phyloP scores from a whole-genome alignment of 1,284 basidiomycete species.

The Tylopilus orsonianus region DNA sequence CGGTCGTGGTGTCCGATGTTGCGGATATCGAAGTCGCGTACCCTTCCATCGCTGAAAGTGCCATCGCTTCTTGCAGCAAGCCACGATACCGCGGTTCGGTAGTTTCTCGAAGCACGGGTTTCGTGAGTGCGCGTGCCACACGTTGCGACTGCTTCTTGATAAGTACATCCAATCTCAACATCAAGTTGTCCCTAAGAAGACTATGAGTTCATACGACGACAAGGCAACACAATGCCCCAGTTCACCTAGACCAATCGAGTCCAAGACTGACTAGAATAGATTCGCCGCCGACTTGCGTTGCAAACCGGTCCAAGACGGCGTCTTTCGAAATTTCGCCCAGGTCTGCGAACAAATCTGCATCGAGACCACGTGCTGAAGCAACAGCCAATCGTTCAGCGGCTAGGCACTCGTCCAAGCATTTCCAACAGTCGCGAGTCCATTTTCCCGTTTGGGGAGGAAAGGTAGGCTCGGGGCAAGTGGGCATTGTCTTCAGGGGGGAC shows the following conservation, averaged over 20 bases:
- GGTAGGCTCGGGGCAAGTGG: not conserved
- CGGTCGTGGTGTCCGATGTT: constrained; percentile 13
- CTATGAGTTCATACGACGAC: constrained; percentile 3
- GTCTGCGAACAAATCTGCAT: constrained; percentile 40
- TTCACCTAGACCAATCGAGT: constrained; percentile 53
- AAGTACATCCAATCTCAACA: constrained; percentile 54
- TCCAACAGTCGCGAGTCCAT: constrained; percentile 76
- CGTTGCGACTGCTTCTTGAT: constrained; percentile 61
- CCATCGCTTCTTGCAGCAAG: constrained; percentile 50
- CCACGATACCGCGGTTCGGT: constrained; percentile 52
- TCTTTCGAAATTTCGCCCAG: constrained; percentile 51
- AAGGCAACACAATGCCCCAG: not conserved
- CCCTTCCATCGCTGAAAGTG: constrained; percentile 30
- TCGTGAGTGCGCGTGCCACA: constrained; percentile 37
- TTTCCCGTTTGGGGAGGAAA: constrained; percentile 22
- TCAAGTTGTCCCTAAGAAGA: constrained; percentile 48
- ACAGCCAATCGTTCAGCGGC: constrained; percentile 61
- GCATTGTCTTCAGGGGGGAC: constrained; percentile 17
- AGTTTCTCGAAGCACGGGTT: not conserved
- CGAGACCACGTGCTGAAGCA: constrained; percentile 35
- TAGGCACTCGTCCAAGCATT: constrained; percentile 71
- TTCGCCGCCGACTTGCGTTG: constrained; percentile 45
- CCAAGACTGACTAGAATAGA: constrained; percentile 41
- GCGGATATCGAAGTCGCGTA: constrained; percentile 7
- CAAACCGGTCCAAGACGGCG: constrained; percentile 57